A percentile compares a stretch with the other conserved stretches of the same genome.
Conservation (phyloP, 139 green algal species). For the Volvox reticuliferus region DNA sequence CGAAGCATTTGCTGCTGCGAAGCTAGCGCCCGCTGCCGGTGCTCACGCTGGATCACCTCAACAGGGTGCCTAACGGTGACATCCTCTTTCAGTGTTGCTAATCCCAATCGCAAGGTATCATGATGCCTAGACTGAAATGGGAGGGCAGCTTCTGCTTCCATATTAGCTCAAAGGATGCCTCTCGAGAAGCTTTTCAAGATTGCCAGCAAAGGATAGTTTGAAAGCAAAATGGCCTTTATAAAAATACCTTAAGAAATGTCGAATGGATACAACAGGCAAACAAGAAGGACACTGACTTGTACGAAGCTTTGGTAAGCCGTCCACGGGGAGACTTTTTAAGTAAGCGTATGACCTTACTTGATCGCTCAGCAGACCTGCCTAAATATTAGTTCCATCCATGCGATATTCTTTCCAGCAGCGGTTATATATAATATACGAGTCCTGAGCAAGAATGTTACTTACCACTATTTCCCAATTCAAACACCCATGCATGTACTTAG, state of each 20-base stretch:
- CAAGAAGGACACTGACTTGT: not conserved
- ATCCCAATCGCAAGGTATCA: slow-evolving; percentile 78
- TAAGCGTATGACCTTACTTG: too few species aligned
- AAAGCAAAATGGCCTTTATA: not conserved
- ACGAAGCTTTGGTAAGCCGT: not conserved
- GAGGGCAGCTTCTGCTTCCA: slow-evolving; percentile 41
- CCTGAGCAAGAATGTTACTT: too few species aligned
- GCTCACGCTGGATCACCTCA: slow-evolving; percentile 74
- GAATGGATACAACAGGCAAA: not conserved
- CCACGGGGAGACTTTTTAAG: too few species aligned
- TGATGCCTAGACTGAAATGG: slow-evolving; percentile 72
- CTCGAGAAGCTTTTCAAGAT: slow-evolving; percentile 1
- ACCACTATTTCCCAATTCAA: too few species aligned
- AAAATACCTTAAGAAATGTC: not conserved
- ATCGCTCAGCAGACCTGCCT: too few species aligned
- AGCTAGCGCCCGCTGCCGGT: slow-evolving; percentile 1
- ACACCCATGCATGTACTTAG: too few species aligned
- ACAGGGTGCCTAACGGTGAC: slow-evolving; percentile 74
- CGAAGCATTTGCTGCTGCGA: slow-evolving; percentile 69
- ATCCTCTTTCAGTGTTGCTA: slow-evolving; percentile 82
- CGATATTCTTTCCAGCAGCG: too few species aligned
- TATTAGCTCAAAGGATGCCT: not conserved
- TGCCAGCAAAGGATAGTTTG: not conserved
- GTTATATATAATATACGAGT: too few species aligned
- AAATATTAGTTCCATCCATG: too few species aligned